Base-by-base conservation (phyloP, 1,284 basidiomycete species). In the Sporisorium exsertum region DNA sequence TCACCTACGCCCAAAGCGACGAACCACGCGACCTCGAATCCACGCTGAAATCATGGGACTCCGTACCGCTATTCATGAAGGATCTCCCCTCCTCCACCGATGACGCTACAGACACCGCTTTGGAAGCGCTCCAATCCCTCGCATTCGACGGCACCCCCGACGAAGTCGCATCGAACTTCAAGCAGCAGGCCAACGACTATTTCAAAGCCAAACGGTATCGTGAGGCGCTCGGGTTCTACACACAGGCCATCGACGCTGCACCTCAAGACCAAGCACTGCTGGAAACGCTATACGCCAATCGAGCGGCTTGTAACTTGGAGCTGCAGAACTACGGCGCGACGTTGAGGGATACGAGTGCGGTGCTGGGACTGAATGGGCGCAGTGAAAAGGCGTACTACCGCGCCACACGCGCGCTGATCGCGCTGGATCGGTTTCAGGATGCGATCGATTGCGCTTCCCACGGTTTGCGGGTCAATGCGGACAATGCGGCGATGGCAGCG, bases 171-270 rank as follows among this genome's bases (percentile, higher is more conserved):
- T 88, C 90, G 71, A 95, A 93, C 85, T 97, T 97, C 87, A 97
- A 97, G 86, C 90, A 93, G 59, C 94, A 97, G 85, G 96, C 94
- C 3, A 97, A 97, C 85, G 93, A 95, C 64, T 94, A 97, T 81
- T 97, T 93, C 87, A 91, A 91, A 71, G 92, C 91, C 24, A 94
- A 93, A 84, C 90, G 93, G 52, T 93, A 91, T 86, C 89, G 92
- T 32, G 95, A 99, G 85, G 96, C 96, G 2, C 77, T 92, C 12
- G 90, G 91, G 0, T 97, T 98, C 84, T 99, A 98, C 86, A 91
- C 92, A 0, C 93, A 96, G 83, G 96, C 92, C 0, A 84, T 99
- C 32, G 92, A 96, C 54, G 93, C 92, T 1, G 90, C 92, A 56
- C 93, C 94, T 2, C 88, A 89, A 7, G 91, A 94, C 80, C 70